Evolutionary conservation across 805 yeast genomes (phyloP), one percentile per base, ranked within the genome.

Genomic region (Jamesozyma rosinii): DNA sequence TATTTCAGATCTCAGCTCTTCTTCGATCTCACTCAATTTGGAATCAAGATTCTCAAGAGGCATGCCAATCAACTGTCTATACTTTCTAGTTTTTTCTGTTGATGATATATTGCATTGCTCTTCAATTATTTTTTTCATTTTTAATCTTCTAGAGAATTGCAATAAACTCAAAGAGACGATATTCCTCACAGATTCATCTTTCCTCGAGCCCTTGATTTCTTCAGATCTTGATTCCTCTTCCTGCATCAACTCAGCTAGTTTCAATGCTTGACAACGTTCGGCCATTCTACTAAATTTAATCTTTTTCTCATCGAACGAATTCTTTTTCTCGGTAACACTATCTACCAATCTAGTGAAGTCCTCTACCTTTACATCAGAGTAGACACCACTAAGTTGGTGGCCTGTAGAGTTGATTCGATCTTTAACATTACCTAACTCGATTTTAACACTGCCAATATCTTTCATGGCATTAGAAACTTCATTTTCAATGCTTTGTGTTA

Each of bases 31-130:
- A 51, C 84, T 90, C 41, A 90, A 69, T 47, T 88, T 70, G 22
- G 84, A 81, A 51, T 82, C 86, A 46, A 92, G 79, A 47, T 83
- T 92, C 46, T 85, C 94, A 26, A 80, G 71, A 41, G 79, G 75
- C 41, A 87, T 71, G 2, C 86, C 95, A 59, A 90, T 79, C 48
- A 90, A 69, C 56, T 79, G 79, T 48, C 95, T 72, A 67, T 90
- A 83, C 59, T 86, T 87, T 53, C 76, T 74, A 76, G 85, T 81
- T 60, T 79, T 82, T 24, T 66, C 67, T 14, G 71, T 67, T 3
- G 55, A 40, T 59, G 69, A 72, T 31, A 71, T 61, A 27, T 67
- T 71, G 21, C 64, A 59, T 13, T 69, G 69, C 0, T 74, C 72
- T 51, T 71, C 69, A 8, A 79, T 72, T 14, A 85, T 71, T 41